Evolutionary conservation across 768 basidiomycete genomes (phyloP).

Genomic region (Termitomyces sp.): DNA sequence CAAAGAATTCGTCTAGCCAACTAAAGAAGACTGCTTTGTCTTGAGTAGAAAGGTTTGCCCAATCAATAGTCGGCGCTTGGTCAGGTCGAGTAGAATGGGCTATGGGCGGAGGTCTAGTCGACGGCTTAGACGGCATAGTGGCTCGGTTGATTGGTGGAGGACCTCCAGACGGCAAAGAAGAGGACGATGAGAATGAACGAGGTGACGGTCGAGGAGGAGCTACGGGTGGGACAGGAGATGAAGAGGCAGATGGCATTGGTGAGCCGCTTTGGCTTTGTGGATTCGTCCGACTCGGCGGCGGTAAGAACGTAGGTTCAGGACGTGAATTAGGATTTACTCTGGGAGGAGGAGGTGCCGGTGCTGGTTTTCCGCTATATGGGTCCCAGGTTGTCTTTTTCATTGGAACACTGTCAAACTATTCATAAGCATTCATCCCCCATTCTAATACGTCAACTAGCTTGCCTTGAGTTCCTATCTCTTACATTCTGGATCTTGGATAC

Average conservation of each 20-base stretch:
- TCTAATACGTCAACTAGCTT: background rate
- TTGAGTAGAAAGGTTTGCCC: conserved; percentile 60
- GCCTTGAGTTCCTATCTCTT: conserved; percentile 54
- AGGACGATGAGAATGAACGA: conserved; percentile 4
- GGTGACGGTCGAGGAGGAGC: conserved; percentile 18
- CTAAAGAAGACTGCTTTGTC: conserved; percentile 73
- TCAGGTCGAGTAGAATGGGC: conserved; percentile 28
- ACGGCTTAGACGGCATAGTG: conserved; percentile 11
- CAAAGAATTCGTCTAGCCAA: conserved; percentile 84
- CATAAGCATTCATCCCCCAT: background rate
- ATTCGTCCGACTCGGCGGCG: conserved; percentile 16
- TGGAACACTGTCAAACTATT: conserved; percentile 36
- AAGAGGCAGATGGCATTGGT: conserved; percentile 10
- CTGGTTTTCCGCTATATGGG: conserved; percentile 49
- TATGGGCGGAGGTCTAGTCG: conserved; percentile 28
- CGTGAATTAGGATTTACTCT: conserved; percentile 28
- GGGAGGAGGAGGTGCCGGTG: conserved; percentile 48
- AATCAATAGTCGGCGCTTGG: conserved; percentile 44
- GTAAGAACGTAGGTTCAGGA: conserved; percentile 20
- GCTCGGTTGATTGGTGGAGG: conserved; percentile 31
- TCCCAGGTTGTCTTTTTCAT: conserved; percentile 66
- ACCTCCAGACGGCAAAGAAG: conserved; percentile 2
- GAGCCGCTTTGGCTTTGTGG: conserved; percentile 9
- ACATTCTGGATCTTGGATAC: conserved; percentile 51
- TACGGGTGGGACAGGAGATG: conserved; percentile 7